phyloP scores from a whole-genome alignment of 768 basidiomycete species.

The Steccherinum ochraceum region DNA sequence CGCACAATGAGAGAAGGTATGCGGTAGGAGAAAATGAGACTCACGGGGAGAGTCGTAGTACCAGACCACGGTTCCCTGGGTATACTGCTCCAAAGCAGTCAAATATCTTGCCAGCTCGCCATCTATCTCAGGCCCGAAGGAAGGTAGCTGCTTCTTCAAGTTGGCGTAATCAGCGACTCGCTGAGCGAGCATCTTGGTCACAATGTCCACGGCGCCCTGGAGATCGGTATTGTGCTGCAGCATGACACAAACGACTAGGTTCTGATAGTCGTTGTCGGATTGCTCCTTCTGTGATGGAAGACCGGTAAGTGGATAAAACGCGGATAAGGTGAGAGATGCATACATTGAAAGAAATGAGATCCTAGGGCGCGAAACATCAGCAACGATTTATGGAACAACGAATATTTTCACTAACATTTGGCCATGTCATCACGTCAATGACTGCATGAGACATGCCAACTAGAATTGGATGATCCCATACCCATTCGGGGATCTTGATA shows the following conservation, averaged over 20 bases:
- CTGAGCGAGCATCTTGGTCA: conserved; percentile 30
- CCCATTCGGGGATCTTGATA: conserved; percentile 29
- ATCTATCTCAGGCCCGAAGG: conserved; percentile 29
- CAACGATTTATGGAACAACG: neutral
- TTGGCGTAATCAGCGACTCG: conserved; percentile 27
- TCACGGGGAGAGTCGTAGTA: conserved; percentile 34
- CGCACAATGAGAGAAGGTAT: neutral
- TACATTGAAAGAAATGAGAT: conserved; percentile 24
- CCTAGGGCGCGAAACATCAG: conserved; percentile 12
- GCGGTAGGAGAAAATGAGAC: conserved; percentile 5
- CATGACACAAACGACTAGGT: conserved; percentile 35
- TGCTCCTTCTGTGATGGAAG: conserved; percentile 28
- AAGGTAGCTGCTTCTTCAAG: conserved; percentile 27
- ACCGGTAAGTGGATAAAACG: neutral
- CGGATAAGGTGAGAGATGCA: conserved; percentile 12
- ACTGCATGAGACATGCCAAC: conserved; percentile 34
- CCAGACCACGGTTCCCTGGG: conserved; percentile 33
- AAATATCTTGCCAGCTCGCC: conserved; percentile 27
- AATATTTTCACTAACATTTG: conserved; percentile 25
- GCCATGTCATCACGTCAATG: conserved; percentile 35
- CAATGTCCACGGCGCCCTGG: conserved; percentile 28
- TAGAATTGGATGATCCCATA: conserved; percentile 28
- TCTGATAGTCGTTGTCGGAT: conserved; percentile 33
- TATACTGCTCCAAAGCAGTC: conserved; percentile 30
- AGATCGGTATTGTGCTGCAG: conserved; percentile 26